These are phyloP conservation scores for Lipomyces lipofer DNA, from an alignment of 805 yeast species.

Conservation along the genomic window DNA sequence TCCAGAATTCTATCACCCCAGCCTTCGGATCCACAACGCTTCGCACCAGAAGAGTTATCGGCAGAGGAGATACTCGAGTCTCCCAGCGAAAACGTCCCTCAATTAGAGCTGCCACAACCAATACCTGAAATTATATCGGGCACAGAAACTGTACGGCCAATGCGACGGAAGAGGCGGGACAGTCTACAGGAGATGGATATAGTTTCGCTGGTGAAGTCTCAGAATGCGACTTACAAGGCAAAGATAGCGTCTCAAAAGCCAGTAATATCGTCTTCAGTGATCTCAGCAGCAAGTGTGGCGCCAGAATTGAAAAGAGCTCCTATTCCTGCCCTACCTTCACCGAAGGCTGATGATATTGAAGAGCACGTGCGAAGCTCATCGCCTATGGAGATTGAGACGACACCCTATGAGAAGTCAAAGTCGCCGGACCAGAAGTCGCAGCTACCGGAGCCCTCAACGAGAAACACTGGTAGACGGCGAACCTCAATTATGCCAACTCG, in stretches of 20 bases:
- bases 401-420: too few relatives aligned
- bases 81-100: constrained; percentile 1
- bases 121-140: neutral
- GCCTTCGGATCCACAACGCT: constrained; percentile 7
- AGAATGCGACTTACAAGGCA: constrained; percentile 18
- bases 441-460: too few relatives aligned
- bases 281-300: too few relatives aligned
- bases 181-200: constrained; percentile 27
- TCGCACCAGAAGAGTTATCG: constrained; percentile 10
- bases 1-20: constrained; percentile 8
- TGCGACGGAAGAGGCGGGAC: constrained; percentile 28
- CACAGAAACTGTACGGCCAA: constrained; percentile 6
- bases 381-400: too few relatives aligned
- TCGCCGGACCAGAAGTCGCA: too few relatives aligned
- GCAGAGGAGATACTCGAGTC: constrained; percentile 20
- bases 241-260: constrained; percentile 5
- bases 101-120: neutral
- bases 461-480: too few relatives aligned
- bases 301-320: too few relatives aligned
- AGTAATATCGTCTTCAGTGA: too few relatives aligned
- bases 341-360: too few relatives aligned
- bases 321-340: too few relatives aligned
- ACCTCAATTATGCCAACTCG: too few relatives aligned
- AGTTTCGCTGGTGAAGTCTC: constrained; percentile 21
- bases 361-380: too few relatives aligned